phyloP scores from a whole-genome alignment of 495 filamentous ascomycete species.

The Aspergillus nidulans region DNA sequence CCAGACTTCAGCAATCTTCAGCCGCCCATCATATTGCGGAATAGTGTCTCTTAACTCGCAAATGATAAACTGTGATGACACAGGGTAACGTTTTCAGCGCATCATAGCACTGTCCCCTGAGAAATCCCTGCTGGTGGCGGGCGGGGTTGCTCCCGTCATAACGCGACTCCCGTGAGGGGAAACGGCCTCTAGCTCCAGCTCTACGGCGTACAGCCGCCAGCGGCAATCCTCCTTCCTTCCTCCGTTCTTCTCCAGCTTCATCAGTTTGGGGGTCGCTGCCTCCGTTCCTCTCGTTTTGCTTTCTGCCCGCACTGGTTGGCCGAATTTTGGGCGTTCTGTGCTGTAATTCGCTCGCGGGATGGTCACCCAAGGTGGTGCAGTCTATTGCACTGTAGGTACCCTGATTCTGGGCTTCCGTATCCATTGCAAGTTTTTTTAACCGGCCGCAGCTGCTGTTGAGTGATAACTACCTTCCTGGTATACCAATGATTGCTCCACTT shows the following conservation, averaged over 20 bases:
- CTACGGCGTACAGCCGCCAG: not conserved
- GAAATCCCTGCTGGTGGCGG: constrained; percentile 11
- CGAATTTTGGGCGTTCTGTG: not conserved
- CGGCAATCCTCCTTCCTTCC: constrained; percentile 5
- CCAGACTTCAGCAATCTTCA: not conserved
- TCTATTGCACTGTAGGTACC: constrained; percentile 55
- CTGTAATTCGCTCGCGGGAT: constrained; percentile 22
- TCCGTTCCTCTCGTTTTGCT: not conserved
- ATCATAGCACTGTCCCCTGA: constrained; percentile 3
- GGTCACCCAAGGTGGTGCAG: constrained; percentile 32
- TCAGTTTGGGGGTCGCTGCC: not conserved
- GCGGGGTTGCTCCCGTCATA: constrained; percentile 17
- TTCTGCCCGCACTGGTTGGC: not conserved
- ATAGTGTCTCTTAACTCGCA: not conserved
- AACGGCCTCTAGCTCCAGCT: constrained; percentile 4
- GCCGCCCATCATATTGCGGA: not conserved
- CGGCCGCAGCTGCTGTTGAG: constrained; percentile 73
- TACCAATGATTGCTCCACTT: constrained; percentile 7
- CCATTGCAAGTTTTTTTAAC: constrained; percentile 20
- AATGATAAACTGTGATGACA: constrained; percentile 1
- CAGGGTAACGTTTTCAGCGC: constrained; percentile 5
- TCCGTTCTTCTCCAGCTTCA: not conserved
- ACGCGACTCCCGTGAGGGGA: constrained; percentile 15
- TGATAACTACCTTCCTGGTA: constrained; percentile 88
- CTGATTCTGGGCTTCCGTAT: not conserved